Base-by-base conservation (phyloP, 2,329 filamentous ascomycete species). In the Scytalidium sp. region DNA sequence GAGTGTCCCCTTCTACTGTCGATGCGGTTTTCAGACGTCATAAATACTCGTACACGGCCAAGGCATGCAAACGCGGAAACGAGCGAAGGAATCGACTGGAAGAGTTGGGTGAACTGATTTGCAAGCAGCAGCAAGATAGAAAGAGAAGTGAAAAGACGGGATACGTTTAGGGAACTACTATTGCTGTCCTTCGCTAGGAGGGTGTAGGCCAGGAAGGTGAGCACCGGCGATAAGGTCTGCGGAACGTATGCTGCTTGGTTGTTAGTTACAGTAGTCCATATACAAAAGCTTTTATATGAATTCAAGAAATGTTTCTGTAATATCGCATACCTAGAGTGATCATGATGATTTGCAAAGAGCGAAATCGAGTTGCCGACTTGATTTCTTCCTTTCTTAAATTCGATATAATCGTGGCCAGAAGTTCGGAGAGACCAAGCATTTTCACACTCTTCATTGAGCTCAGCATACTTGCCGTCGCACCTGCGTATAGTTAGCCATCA, bases 361-460 rank as follows among this genome's bases (percentile, higher is more conserved):
- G 45, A 21, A 40, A 41, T 69, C 67, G 5, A 81, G 64, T 0
- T 77, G 76, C 0, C 73, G 70, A 0, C 71, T 60, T 40, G 75
- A 80, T 0, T 75, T 45, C 43, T 27, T 25, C 74, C 0, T 66
- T 2, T 15, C 43, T n/a, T 9, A 45, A 20, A 13, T 7, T 3
- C 23, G 27, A 25, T 4, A 45, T 29, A 17, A 45, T 45, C 39
- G n/a, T 45, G 19, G 32, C 10, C 2, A 50, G 43, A 13, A 50
- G 46, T 19, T 47, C 48, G n/a, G 43, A 41, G 17, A 43, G 25
- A 9, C 48, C 48, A 17, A 44, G 46, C 42, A 19, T 29, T 50
- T 50, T 50, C 20, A 50, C 47, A 19, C 43, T 36, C 25, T 41
- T 50, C 40, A 50, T 50, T 17, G 48, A 27, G 3, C 48, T 44